These are phyloP conservation scores for Aspergillus saccharolyticus DNA, from an alignment of 495 filamentous ascomycete species.

Conservation along the genomic window DNA sequence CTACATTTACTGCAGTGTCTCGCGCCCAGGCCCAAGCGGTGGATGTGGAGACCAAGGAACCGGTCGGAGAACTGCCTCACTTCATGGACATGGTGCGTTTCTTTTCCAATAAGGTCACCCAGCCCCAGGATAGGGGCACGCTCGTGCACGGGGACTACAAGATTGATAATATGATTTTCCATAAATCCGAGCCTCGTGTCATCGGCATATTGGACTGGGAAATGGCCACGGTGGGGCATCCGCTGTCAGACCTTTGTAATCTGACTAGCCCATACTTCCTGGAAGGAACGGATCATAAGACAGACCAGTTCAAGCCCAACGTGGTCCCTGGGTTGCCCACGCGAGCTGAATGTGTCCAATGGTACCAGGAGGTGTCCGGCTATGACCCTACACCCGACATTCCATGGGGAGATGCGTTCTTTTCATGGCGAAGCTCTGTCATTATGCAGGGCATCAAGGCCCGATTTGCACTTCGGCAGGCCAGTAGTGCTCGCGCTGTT, in stretches of 20 bases:
- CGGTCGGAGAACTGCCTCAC: slow-evolving; percentile 78
- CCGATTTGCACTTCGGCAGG: slow-evolving; percentile 76
- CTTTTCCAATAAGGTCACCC: slow-evolving; percentile 58
- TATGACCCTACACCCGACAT: slow-evolving; percentile 57
- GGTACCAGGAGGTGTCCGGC: slow-evolving; percentile 70
- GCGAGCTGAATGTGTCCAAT: slow-evolving; percentile 61
- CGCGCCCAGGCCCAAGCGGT: slow-evolving; percentile 66
- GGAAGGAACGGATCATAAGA: slow-evolving; percentile 35
- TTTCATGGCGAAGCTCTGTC: slow-evolving; percentile 59
- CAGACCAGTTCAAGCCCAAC: slow-evolving; percentile 53
- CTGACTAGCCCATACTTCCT: slow-evolving; percentile 64
- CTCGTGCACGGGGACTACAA: slow-evolving; percentile 97
- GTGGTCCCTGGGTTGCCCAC: slow-evolving; percentile 69
- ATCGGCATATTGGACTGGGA: slow-evolving; percentile 97
- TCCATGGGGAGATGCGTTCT: slow-evolving; percentile 64
- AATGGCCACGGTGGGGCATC: slow-evolving; percentile 94
- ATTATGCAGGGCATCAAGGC: slow-evolving; percentile 96
- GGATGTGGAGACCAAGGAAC: slow-evolving; percentile 68
- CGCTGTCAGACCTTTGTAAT: slow-evolving; percentile 81
- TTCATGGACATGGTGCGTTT: slow-evolving; percentile 75
- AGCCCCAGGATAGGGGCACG: slow-evolving; percentile 71
- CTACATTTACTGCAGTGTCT: slow-evolving; percentile 73
- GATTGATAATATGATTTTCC: slow-evolving; percentile 95
- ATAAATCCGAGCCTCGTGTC: slow-evolving; percentile 78
- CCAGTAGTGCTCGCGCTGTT: slow-evolving; percentile 76